phyloP scores from a whole-genome alignment of 305 asterid species.

The Fraxinus ornus region DNA sequence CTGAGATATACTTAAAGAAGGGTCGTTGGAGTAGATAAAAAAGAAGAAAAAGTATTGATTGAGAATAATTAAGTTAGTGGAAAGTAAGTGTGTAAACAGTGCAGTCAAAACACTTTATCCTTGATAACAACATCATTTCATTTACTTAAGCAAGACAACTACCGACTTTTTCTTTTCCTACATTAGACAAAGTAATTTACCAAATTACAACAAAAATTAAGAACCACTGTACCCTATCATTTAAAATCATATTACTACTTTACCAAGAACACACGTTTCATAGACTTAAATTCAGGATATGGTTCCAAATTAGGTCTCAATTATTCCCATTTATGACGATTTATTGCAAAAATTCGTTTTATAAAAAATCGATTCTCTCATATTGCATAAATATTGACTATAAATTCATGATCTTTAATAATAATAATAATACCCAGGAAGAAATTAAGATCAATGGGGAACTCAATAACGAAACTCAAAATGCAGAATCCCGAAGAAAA shows the following conservation, averaged over 20 bases:
- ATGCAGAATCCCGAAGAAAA: background rate
- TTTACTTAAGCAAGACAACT: conserved; percentile 3
- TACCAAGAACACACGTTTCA: background rate
- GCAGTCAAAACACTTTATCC: background rate
- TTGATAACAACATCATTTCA: background rate
- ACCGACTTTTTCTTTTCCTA: background rate
- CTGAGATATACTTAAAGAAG: background rate
- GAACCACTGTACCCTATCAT: background rate
- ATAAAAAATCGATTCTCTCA: conserved; percentile 12
- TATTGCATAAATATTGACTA: background rate
- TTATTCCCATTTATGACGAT: conserved; percentile 20
- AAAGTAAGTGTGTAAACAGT: background rate
- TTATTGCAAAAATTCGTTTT: conserved; percentile 12
- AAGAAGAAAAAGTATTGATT: background rate
- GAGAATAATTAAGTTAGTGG: background rate
- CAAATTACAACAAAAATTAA: background rate
- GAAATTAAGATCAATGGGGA: background rate
- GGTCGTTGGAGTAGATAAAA: background rate
- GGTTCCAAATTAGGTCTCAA: conserved; percentile 19
- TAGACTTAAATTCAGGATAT: conserved; percentile 25
- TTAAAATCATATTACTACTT: background rate
- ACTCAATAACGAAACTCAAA: background rate
- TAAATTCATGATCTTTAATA: background rate
- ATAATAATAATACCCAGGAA: background rate
- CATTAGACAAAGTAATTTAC: background rate